These are phyloP conservation scores for Hygrocybe coccinea DNA, from an alignment of 768 basidiomycete genomes.

Conservation along the genomic window DNA sequence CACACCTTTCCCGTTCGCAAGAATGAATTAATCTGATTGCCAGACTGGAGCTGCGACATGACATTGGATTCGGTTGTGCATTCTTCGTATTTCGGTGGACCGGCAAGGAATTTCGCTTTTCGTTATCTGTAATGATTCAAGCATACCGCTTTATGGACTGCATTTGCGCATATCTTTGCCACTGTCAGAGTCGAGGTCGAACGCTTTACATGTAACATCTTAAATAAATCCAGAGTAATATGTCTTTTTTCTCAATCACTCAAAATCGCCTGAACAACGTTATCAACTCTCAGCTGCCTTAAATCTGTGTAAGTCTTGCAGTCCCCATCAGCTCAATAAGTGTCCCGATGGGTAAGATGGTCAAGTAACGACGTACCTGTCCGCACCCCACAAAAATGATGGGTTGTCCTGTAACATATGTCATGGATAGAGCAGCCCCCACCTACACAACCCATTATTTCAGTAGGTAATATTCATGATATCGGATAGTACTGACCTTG, in stretches of 20 bases:
- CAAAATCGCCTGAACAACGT: slow-evolving; percentile 91
- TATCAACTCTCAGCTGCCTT: slow-evolving; percentile 81
- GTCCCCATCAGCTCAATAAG: slow-evolving; percentile 1
- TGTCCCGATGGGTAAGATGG: no score
- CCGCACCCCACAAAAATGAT: slow-evolving; percentile 98
- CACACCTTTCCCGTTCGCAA: background rate
- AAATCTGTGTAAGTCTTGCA: slow-evolving; percentile 92
- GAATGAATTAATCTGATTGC: background rate
- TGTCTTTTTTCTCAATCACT: slow-evolving; percentile 48
- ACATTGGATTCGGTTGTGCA: background rate
- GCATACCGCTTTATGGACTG: no score
- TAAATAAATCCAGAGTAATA: no score
- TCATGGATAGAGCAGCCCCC: slow-evolving; percentile 97
- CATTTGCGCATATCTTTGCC: no score
- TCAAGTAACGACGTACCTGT: slow-evolving; percentile 53
- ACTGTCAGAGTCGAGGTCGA: no score
- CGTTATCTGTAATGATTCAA: no score
- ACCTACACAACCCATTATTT: slow-evolving; percentile 49
- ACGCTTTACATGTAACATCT: no score
- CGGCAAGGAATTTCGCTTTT: no score
- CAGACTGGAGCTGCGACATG: background rate
- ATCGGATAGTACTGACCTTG: slow-evolving; percentile 49
- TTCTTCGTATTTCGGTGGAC: background rate
- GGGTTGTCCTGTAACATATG: slow-evolving; percentile 97
- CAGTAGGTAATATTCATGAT: background rate